Evolutionary conservation across 768 basidiomycete species (phyloP).

Genomic region (Lactifluus pinguis): DNA sequence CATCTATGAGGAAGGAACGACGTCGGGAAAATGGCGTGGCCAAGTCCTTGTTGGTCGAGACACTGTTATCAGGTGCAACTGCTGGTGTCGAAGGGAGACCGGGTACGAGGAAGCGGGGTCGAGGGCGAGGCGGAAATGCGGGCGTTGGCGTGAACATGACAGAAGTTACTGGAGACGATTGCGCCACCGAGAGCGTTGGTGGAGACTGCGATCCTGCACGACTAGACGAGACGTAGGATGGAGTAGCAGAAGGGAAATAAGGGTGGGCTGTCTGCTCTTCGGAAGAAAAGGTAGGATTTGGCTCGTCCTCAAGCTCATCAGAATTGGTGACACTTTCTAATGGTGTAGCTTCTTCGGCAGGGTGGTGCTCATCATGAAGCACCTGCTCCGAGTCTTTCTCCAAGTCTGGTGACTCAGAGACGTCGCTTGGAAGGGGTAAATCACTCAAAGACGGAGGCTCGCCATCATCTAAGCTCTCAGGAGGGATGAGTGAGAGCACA

Average conservation of each 20-base stretch:
- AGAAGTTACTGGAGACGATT: constrained; percentile 49
- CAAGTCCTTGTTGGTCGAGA: constrained; percentile 28
- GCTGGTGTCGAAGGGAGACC: constrained; percentile 13
- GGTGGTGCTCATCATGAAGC: background rate
- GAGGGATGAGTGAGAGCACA: constrained; percentile 15
- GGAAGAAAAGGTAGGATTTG: constrained; percentile 67
- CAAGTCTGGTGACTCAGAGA: constrained; percentile 5
- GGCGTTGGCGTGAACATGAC: constrained; percentile 62
- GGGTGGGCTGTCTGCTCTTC: constrained; percentile 33
- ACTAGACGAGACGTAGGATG: background rate
- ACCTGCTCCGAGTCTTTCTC: constrained; percentile 8
- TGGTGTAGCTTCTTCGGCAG: background rate
- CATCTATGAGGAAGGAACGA: constrained; percentile 72
- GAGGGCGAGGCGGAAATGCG: constrained; percentile 48
- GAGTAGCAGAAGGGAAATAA: constrained; percentile 4
- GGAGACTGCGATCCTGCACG: constrained; percentile 25
- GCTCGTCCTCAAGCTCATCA: constrained; percentile 1
- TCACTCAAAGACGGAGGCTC: constrained; percentile 4
- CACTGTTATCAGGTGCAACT: constrained; percentile 17
- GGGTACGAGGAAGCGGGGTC: constrained; percentile 48
- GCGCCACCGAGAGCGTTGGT: constrained; percentile 32
- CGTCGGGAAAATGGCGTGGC: constrained; percentile 66
- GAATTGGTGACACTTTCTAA: background rate
- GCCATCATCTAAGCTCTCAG: constrained; percentile 9
- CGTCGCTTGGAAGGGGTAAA: constrained; percentile 6